These are phyloP conservation scores for Comarum palustre DNA, from an alignment of 306 rosid species.

Conservation along the genomic window DNA sequence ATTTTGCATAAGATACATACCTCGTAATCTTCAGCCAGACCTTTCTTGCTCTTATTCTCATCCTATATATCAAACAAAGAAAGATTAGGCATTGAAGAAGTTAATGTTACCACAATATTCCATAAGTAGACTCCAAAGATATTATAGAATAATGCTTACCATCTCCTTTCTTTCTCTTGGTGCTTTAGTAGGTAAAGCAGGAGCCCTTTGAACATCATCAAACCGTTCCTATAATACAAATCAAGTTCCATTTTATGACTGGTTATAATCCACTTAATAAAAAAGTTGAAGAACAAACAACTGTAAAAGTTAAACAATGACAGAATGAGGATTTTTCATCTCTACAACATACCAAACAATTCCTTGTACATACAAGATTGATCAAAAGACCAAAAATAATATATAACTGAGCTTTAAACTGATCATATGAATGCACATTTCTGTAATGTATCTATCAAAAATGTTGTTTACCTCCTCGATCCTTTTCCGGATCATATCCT, in stretches of 20 bases:
- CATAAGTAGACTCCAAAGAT: conserved; percentile 21
- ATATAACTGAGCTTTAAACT: background rate
- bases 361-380: background rate
- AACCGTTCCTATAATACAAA: conserved; percentile 51
- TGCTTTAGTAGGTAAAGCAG: conserved; percentile 57
- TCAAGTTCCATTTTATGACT: conserved; percentile 9
- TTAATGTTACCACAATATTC: conserved; percentile 16
- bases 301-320: background rate
- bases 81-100: conserved; percentile 15
- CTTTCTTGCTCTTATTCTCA: conserved; percentile 85
- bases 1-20: conserved; percentile 43
- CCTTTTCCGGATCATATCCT: conserved; percentile 76
- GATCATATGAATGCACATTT: background rate
- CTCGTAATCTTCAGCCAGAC: conserved; percentile 87
- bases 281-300: background rate
- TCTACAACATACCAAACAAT: background rate
- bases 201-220: conserved; percentile 69
- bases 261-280: background rate
- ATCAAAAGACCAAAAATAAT: background rate
- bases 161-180: conserved; percentile 69
- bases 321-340: background rate
- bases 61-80: conserved; percentile 47
- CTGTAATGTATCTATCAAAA: background rate
- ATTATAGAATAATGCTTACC: conserved; percentile 44
- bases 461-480: conserved; percentile 58